Conservation (phyloP, 768 basidiomycete genomes). For the Mycena epipterygia region DNA sequence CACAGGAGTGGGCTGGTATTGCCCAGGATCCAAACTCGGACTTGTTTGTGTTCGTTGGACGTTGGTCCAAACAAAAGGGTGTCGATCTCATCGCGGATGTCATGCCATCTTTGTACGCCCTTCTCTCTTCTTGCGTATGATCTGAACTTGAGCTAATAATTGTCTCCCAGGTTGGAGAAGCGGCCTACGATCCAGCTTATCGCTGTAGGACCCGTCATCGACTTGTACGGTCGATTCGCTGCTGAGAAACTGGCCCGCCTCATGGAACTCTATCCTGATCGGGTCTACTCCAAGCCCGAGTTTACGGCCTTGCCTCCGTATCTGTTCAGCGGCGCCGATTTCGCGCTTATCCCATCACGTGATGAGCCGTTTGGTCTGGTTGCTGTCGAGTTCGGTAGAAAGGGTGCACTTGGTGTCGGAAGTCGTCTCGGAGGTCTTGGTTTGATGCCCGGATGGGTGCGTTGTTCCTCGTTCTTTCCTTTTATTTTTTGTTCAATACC, state of each 20-base stretch:
- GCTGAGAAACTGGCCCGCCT: slow-evolving; percentile 93
- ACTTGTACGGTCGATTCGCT: slow-evolving; percentile 94
- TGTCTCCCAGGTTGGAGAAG: slow-evolving; percentile 79
- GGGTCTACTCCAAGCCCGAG: slow-evolving; percentile 96
- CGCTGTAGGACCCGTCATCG: slow-evolving; percentile 94
- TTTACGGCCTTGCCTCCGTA: slow-evolving; percentile 95
- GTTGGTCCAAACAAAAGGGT: slow-evolving; percentile 99
- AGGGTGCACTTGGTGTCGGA: slow-evolving; percentile 96
- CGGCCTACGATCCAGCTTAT: slow-evolving; percentile 89
- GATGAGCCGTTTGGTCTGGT: slow-evolving; percentile 97
- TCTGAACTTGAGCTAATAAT: slow-evolving; percentile 24
- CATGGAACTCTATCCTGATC: slow-evolving; percentile 96
- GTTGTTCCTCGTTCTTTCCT: slow-evolving; percentile 43
- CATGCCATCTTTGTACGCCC: slow-evolving; percentile 85
- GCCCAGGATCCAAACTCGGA: slow-evolving; percentile 92
- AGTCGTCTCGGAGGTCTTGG: slow-evolving; percentile 94
- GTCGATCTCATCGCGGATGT: slow-evolving; percentile 98
- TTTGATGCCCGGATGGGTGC: slow-evolving; percentile 97
- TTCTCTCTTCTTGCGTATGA: neutral
- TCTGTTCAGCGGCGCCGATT: slow-evolving; percentile 95
- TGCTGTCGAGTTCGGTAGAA: slow-evolving; percentile 96
- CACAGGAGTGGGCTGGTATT: slow-evolving; percentile 96
- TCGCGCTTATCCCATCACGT: slow-evolving; percentile 94
- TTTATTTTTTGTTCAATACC: slow-evolving; percentile 14
- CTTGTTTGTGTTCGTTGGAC: slow-evolving; percentile 95